Evolutionary conservation across 768 basidiomycete genomes (phyloP).

Genomic region (Pisolithus microcarpus): DNA sequence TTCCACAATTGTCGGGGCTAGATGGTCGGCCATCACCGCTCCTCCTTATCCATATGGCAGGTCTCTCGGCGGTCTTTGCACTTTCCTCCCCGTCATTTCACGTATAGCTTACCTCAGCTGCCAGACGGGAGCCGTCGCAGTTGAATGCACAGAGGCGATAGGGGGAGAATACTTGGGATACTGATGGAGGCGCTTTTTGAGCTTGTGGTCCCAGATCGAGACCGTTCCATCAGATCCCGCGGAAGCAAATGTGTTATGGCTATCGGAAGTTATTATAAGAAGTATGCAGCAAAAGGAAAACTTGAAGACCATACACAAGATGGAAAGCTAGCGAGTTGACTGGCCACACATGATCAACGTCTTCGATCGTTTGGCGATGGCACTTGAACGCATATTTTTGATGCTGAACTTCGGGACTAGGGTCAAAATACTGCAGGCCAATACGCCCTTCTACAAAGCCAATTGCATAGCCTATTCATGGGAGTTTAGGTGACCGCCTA

Average conservation of each 20-base stretch:
- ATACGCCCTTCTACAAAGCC: constrained; percentile 94
- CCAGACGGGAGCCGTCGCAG: constrained; percentile 75
- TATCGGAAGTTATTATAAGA: constrained; percentile 18
- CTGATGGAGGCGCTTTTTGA: constrained; percentile 91
- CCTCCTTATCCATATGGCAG: constrained; percentile 44
- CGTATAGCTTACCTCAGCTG: constrained; percentile 80
- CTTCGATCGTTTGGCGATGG: constrained; percentile 82
- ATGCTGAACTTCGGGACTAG: constrained; percentile 68
- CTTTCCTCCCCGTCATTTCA: constrained; percentile 85
- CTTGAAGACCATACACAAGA: constrained; percentile 50
- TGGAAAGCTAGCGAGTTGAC: constrained; percentile 95
- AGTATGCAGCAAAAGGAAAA: background rate
- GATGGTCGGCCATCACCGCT: constrained; percentile 3
- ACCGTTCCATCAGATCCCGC: constrained; percentile 92
- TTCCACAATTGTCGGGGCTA: no score
- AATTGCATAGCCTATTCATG: constrained; percentile 72
- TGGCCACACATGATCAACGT: constrained; percentile 93
- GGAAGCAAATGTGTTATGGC: constrained; percentile 89
- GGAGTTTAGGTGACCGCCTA: background rate
- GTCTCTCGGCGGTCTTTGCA: constrained; percentile 54
- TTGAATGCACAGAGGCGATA: constrained; percentile 76
- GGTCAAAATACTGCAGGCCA: constrained; percentile 95
- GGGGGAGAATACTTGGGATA: constrained; percentile 76
- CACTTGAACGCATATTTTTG: no score
- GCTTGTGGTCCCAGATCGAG: constrained; percentile 94